Base-by-base conservation (phyloP, 2,329 filamentous ascomycete genomes). In the Domatiomyces globalis region DNA sequence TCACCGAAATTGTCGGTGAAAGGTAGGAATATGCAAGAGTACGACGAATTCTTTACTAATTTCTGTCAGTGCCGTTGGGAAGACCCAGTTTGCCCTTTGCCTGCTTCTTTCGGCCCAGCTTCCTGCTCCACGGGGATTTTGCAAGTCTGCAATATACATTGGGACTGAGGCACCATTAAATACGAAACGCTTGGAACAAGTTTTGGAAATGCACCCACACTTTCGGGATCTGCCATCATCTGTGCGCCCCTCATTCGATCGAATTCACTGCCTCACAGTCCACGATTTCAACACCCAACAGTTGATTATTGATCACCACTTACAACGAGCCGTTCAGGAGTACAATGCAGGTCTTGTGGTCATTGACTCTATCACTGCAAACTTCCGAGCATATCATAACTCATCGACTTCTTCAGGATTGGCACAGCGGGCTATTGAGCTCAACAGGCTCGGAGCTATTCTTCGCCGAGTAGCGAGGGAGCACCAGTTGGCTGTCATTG, bases 231-330 rank as follows among this genome's bases (percentile, higher is more conserved):
- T 77, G 15, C 58, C 69, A 1, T 51, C 63, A 5, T 57, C 67
- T 15, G 59, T 70, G 4, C 66, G 63, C 19, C 81, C 88, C 0
- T 85, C 85, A 0, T 75, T 95, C 4, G 81, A 86, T 65, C 75
- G 77, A 58, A 82, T 98, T 56, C 76, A 88, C 61, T 86, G 84
- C 65, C 85, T 92, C 58, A 81, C 83, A 48, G 88, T 87, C 8
- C 85, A 87, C 29, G 89, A 96, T 65, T 80, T 96, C 51, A 92
- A 96, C 68, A 83, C 85, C 0, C 92, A 98, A 68, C 90, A 96
- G 54, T 90, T 96, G 68, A 95, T 98, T 63, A 73, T 96, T 22
- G 82, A 81, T 57, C 96, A 87, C 67, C 92, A 98, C 66, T 81
- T 96, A 5, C 92, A 92, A 1, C 84, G 95, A 17, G 82, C 88